Percentiles rank a stretch among this genome's conserved stretches.
Conservation (phyloP, 23 red algal genomes). For the Gracilariopsis chorda region DNA sequence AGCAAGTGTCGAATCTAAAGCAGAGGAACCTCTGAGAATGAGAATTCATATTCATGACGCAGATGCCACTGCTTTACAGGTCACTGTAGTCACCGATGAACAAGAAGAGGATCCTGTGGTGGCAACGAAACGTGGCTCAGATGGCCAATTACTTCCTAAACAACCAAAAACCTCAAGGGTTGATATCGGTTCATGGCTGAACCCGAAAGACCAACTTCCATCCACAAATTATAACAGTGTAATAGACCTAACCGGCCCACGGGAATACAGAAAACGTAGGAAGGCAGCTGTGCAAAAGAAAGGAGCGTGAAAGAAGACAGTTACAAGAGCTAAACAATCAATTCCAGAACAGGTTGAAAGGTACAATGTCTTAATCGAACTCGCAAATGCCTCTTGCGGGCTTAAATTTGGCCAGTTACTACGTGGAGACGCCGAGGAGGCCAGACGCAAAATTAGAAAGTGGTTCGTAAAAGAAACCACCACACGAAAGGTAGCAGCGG, state of each 20-base stretch:
- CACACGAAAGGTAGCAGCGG: not conserved
- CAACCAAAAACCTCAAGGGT: no score
- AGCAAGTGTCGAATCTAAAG: not conserved
- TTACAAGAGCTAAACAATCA: not conserved
- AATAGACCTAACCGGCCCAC: no score
- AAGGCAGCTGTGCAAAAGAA: not conserved
- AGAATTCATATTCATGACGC: not conserved
- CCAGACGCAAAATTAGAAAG: not conserved
- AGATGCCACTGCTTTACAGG: not conserved
- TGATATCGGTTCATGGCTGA: not conserved
- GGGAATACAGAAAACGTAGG: no score
- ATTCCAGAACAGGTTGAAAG: not conserved
- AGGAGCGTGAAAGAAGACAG: not conserved
- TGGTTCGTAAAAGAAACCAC: not conserved
- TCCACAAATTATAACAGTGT: no score
- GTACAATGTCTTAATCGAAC: not conserved
- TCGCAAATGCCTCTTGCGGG: not conserved
- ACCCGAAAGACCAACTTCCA: not conserved
- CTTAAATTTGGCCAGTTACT: not conserved
- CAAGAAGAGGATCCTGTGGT: not conserved
- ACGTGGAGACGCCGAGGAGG: not conserved
- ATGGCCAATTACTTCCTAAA: not conserved
- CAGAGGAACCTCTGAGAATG: not conserved
- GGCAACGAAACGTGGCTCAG: not conserved
- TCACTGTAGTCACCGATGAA: not conserved